These are phyloP conservation scores for Annona cherimola DNA, from an alignment of 164 flowering plant genomes.

Conservation along the genomic window DNA sequence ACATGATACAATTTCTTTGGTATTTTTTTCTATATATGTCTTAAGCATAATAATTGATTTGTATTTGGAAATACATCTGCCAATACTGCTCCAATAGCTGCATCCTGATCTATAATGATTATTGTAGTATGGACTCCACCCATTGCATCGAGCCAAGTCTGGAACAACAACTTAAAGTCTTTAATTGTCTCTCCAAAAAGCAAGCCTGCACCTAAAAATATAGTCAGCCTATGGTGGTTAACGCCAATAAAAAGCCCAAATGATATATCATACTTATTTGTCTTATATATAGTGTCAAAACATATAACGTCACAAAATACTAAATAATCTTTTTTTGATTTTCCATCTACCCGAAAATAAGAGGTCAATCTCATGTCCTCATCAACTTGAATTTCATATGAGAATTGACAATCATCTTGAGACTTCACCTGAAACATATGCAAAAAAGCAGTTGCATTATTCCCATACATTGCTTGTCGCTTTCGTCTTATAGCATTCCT, in stretches of 20 bases:
- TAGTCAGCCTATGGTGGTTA: conserved; percentile 77
- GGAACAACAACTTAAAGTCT: conserved; percentile 11
- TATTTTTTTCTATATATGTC: neutral
- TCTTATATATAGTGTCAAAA: conserved; percentile 74
- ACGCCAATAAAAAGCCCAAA: conserved; percentile 76
- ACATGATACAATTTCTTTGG: neutral
- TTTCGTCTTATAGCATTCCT: too few species aligned
- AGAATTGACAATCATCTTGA: too few species aligned
- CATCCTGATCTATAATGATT: conserved; percentile 11
- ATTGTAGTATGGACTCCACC: conserved; percentile 3
- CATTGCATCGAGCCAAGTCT: conserved; percentile 12
- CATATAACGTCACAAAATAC: conserved; percentile 59
- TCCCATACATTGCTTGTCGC: neutral
- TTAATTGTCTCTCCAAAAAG: neutral
- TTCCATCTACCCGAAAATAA: neutral
- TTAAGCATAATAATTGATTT: neutral
- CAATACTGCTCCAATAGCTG: conserved; percentile 2
- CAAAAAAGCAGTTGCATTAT: neutral
- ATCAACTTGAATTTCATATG: neutral
- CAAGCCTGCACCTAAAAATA: conserved; percentile 15
- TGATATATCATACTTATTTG: conserved; percentile 34
- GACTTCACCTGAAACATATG: neutral
- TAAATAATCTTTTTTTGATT: conserved; percentile 21
- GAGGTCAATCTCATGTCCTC: neutral
- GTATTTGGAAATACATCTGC: conserved; percentile 11